Base-by-base conservation (phyloP, 139 green algal genomes). In the Zygnema circumcarinatum region DNA sequence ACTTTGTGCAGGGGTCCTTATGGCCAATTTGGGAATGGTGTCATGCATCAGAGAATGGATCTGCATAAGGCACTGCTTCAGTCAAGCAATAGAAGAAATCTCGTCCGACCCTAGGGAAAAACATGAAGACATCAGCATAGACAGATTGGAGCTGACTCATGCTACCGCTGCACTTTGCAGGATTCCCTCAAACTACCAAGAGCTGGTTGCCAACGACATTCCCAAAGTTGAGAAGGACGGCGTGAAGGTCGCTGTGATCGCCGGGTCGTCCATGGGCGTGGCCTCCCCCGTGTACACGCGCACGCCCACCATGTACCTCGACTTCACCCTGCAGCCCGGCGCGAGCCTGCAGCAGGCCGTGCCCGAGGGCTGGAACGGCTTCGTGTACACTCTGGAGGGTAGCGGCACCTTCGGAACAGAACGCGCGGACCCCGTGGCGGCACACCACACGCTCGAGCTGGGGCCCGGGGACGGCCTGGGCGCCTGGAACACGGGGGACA, bases 221-320 rank as follows among this genome's bases (percentile, higher is more conserved):
- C 90, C 90, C 25, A 89, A 75, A 29, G 54, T 83, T 31, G 83
- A 85, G 69, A 85, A 79, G 31, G 86, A 88, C 20, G 86, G 88
- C 38, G 74, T 90, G 52, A 62, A 39, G 1, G 90, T 93, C 38
- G 31, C 33, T 21, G 90, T 93, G 22, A 85, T 93, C 33, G 89
- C 90, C 36, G 90, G 90, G 25, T 72, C 35, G 31, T 89, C 83
- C 39, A 67, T 88, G 0, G 90, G 82, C 53, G 74, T 69, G 35
- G 78, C 54, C 29, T 89, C 86, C 7, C 86, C 89, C 33, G 78
- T 92, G 41, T 89, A 84, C 83, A 92, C 89, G 53, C 81, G 75
- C 52, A 89, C 83, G 52, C 81, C 87, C 36, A 91, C 74, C 36
- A 90, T 90, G 83, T 91, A 86, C 74, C 87, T 91, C 31, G 85